These are phyloP conservation scores for Chaetomium strumarium DNA, from an alignment of 2,329 filamentous ascomycete species.

Conservation along the genomic window DNA sequence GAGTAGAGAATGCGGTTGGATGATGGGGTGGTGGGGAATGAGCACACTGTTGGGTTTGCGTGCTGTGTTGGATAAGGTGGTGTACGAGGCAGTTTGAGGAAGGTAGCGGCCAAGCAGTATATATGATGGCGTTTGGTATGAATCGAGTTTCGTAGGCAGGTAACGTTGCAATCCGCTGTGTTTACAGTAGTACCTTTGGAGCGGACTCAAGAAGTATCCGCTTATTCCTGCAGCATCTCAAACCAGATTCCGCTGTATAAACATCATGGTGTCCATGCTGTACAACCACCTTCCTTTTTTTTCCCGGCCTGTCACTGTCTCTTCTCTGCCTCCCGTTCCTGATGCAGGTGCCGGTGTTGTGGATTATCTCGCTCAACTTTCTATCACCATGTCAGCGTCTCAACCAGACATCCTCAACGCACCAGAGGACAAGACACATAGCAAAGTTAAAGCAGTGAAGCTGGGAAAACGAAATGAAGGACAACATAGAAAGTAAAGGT, in stretches of 20 bases:
- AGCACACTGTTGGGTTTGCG: not conserved
- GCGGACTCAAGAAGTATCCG: too few species aligned
- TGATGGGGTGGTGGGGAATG: constrained; percentile 16
- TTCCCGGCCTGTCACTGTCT: too few species aligned
- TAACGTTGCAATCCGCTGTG: too few species aligned
- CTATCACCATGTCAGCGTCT: not conserved
- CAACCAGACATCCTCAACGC: too few species aligned
- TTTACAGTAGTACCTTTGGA: too few species aligned
- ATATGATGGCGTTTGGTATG: too few species aligned
- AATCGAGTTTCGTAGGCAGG: too few species aligned
- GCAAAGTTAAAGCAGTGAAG: not conserved
- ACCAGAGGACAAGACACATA: not conserved
- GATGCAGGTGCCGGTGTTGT: not conserved
- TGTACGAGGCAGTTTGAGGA: not conserved
- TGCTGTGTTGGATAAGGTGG: too few species aligned
- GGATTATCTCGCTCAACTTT: constrained; percentile 7
- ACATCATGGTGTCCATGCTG: too few species aligned
- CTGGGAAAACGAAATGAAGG: not conserved
- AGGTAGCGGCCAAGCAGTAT: not conserved
- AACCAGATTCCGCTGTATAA: too few species aligned
- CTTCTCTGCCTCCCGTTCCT: not conserved
- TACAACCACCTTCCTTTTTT: too few species aligned
- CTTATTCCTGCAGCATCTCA: too few species aligned
- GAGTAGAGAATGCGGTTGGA: constrained; percentile 5
- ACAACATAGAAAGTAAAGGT: not conserved